phyloP scores from a whole-genome alignment of 1,284 basidiomycete species.

The Sanguinoderma infundibulare region DNA sequence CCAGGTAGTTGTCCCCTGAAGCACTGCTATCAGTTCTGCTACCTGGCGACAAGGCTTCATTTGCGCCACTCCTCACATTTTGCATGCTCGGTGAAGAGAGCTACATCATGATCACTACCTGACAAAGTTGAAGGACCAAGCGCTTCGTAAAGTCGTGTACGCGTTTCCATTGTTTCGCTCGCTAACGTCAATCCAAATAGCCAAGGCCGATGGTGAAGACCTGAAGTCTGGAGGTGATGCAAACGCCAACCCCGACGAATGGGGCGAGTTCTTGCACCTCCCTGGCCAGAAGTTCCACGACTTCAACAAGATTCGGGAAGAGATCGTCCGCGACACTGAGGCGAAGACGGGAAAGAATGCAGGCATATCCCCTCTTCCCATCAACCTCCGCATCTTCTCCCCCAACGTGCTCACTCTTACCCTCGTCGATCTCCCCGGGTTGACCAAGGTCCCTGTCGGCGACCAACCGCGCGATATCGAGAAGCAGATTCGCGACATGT shows the following conservation, averaged over 20 bases:
- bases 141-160: neutral
- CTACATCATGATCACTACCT: neutral
- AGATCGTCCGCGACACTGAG: conserved; percentile 96
- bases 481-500: conserved; percentile 97
- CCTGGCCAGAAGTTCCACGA: conserved; percentile 98
- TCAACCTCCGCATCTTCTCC: conserved; percentile 96
- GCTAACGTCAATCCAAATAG: conserved; percentile 3
- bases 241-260: conserved; percentile 88
- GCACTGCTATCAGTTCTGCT: too few species aligned
- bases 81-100: neutral
- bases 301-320: conserved; percentile 95
- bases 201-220: conserved; percentile 19
- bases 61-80: neutral
- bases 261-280: conserved; percentile 98
- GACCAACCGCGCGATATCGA: conserved; percentile 99
- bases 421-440: conserved; percentile 94
- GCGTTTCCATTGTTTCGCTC: neutral
- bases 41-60: neutral
- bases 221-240: conserved; percentile 49
- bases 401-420: conserved; percentile 97
- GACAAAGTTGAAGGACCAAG: neutral
- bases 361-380: conserved; percentile 93
- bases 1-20: too few species aligned
- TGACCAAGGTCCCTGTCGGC: conserved; percentile 96
- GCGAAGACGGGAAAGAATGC: conserved; percentile 98